Base-by-base conservation (phyloP, 495 filamentous ascomycete species). In the Penicillium goetzii region DNA sequence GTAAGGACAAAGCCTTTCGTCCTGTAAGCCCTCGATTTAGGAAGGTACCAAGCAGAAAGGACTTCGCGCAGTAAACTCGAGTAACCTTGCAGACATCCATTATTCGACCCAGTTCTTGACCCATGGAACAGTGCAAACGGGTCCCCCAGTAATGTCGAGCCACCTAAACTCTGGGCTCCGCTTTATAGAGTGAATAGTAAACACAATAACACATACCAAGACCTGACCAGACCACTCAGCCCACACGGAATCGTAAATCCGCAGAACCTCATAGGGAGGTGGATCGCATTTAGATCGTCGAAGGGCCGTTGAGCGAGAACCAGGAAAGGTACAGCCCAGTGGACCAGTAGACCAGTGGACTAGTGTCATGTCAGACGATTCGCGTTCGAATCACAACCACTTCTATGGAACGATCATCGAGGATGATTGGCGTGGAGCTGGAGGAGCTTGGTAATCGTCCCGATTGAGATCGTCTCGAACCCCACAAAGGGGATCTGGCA, bases 131-230 rank as follows among this genome's bases (percentile, higher is more conserved):
- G 59, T 59, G 56, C 25, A 41, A 57, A 54, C 32, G 23, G 38
- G 53, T 28, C 33, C 43, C 53, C 43, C 45, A 9, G 36, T 36
- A 25, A 23, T 17, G 43, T 15, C 5, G 21, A 51, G 26, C 40
- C 59, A 54, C 14, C 19, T 49, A 66, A 66, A 67, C 54, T 51
- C 36, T 54, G 58, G 52, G 45, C 63, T 64, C 66, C 63, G 66
- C 63, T 65, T 65, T 47, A 65, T 65, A 63, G 45, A 65, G 49
- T 64, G 43, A 25, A 25, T 41, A 60, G 4, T 15, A n/a, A 41
- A 38, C 23, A 45, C 17, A 43, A 43, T 28, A 43, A 26, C 14
- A 47, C n/a, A 34, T 6, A 19, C 21, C 1, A 11, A 51, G 33
- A 51, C 55, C n/a, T 50, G 21, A 47, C 19, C 43, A 47, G 11